phyloP scores from a whole-genome alignment of 2,329 filamentous ascomycete genomes.

The Penicillium sp. region DNA sequence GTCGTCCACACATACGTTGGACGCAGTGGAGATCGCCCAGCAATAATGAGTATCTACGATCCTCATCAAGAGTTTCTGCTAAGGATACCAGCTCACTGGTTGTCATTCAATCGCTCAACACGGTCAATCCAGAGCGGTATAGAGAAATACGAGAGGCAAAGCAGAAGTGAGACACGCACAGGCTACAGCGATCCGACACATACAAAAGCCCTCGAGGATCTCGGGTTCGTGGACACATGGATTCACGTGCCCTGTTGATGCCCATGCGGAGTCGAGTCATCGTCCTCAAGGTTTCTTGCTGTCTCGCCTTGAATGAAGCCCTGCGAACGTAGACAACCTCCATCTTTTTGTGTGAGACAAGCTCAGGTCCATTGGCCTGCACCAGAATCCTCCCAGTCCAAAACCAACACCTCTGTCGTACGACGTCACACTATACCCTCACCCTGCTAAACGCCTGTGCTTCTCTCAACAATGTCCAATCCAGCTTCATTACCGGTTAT shows the following conservation, averaged over 20 bases:
- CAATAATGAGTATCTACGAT: background rate
- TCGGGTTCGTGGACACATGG: background rate
- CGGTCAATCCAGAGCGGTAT: background rate
- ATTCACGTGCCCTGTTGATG: background rate
- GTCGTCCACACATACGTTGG: background rate
- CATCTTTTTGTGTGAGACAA: background rate
- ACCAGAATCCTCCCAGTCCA: background rate
- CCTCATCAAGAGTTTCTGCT: background rate
- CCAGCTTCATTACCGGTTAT: slow-evolving; percentile 2
- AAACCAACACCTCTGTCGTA: background rate
- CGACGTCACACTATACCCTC: slow-evolving; percentile 1
- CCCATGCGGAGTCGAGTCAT: background rate
- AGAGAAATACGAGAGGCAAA: background rate
- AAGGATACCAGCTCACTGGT: background rate
- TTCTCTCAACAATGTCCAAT: background rate
- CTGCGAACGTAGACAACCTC: background rate
- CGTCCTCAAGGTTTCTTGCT: background rate
- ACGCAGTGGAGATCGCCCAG: background rate
- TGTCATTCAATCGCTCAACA: background rate
- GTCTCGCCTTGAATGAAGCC: background rate
- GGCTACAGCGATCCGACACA: background rate
- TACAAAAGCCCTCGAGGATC: background rate
- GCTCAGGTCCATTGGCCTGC: background rate
- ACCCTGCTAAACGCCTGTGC: slow-evolving; percentile 5
- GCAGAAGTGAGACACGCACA: background rate